phyloP scores from a whole-genome alignment of 768 basidiomycete species.

The Amylocystis lapponica region DNA sequence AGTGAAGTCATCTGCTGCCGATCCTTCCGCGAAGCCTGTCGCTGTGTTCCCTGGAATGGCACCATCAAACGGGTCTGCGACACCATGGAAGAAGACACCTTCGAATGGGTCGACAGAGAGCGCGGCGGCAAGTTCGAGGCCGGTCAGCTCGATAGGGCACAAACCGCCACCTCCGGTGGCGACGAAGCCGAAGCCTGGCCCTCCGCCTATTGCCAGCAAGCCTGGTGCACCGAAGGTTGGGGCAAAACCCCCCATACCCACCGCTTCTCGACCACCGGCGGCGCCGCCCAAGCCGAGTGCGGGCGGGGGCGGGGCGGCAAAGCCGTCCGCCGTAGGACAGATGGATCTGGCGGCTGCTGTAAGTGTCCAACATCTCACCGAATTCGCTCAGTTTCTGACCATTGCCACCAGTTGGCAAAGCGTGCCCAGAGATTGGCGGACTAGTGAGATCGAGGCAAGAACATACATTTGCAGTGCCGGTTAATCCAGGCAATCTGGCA shows the following conservation, averaged over 20 bases:
- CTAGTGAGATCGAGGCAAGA: too few relatives aligned
- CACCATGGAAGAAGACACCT: conserved; percentile 64
- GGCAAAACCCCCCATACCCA: conserved; percentile 58
- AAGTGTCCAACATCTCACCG: conserved; percentile 27
- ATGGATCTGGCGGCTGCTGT: conserved; percentile 83
- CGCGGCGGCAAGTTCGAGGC: conserved; percentile 43
- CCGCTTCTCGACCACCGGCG: conserved; percentile 45
- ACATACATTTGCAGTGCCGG: too few relatives aligned
- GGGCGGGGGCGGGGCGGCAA: conserved; percentile 35
- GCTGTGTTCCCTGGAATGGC: conserved; percentile 79
- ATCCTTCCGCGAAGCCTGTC: conserved; percentile 68
- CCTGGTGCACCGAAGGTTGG: conserved; percentile 44
- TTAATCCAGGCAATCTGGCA: too few relatives aligned
- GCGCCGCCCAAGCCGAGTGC: conserved; percentile 33
- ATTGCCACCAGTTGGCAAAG: conserved; percentile 75
- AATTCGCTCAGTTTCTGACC: neutral
- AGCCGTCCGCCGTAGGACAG: conserved; percentile 50
- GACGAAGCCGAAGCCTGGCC: conserved; percentile 57
- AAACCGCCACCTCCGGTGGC: conserved; percentile 56
- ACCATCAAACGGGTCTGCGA: conserved; percentile 57
- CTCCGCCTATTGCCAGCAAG: conserved; percentile 53
- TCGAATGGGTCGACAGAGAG: conserved; percentile 25
- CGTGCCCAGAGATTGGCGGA: conserved; percentile 65
- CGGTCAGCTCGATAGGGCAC: conserved; percentile 41
- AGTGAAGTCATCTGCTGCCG: conserved; percentile 41